Evolutionary conservation across 306 rosid genomes (phyloP), one percentile per base, ranked within the genome.

Genomic region (Luffa aegyptiaca): DNA sequence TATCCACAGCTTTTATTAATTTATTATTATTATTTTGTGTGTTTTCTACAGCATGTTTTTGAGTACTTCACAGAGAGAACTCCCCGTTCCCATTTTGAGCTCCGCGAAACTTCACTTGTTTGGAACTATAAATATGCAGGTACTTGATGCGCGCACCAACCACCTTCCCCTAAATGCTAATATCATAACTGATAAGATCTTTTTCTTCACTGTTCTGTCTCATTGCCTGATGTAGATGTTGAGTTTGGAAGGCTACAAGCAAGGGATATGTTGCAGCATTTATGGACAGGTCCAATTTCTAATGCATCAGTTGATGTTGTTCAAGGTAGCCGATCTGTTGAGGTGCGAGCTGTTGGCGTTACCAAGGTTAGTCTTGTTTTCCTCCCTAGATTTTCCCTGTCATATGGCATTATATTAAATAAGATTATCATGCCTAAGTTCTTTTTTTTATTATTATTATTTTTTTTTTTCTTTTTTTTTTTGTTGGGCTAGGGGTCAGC

Each of bases 121-220:
- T 94, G 98, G 98, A 94, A 91, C 83, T 94, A 94, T 86, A 92
- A 89, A 88, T 92, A 92, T 85, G 91, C 98, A 86, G 98, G 98
- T 94, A 76, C 20, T 33, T 51, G 77, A 48, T 73, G 11, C 1
- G 4, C 2, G 7, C 0, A 31, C 73, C 20, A 33, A 55, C 59
- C n/a, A 8, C 35, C 41, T 48, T 17, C 56, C 12, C 52, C 52
- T 57, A 36, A 48, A 74, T 72, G 77, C 18, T 75, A n/a, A 20
- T 73, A 69, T 49, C 37, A n/a, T 70, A 11, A 44, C 33, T 51
- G 52, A 37, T 42, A 58, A 11, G 41, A 81, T 53, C 46, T 35
- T 85, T 36, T 81, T 44, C 48, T 61, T 35, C 84, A 46, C 74
- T 63, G 46, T 82, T 6, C 33, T 48, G 68, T 73, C 77, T 81